Evolutionary conservation across 306 rosid species (phyloP), one percentile per base, ranked within the genome.

Genomic region (Pueraria montana): DNA sequence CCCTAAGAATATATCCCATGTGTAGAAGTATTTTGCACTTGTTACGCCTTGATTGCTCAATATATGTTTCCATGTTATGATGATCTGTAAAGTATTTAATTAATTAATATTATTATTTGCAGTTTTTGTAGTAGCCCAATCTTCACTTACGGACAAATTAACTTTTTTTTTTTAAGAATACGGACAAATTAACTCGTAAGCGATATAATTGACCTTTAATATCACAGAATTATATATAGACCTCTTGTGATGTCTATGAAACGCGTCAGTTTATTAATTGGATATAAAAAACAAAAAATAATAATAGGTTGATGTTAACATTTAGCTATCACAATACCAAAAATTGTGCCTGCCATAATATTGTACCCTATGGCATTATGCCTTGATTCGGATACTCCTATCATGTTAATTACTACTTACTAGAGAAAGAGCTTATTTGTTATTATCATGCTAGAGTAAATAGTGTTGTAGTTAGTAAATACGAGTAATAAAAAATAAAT

Each of bases 21-120:
- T 87, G 86, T 81, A 48, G 21, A 77, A 72, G 82, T 67, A 81
- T 50, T 84, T 59, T 81, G 84, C 90, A 87, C 80, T 74, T 73
- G 84, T 84, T 81, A 81, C 81, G 90, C 90, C 88, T 87, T 81
- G 82, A 87, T 84, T 87, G 86, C 73, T 78, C 80, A 81, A 81
- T 84, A 71, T 72, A 38, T 71, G 80, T 50, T 34, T 77, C 77
- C 88, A 81, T 82, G 86, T 82, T 82, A 85, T 63, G 64, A 69
- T 87, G 83, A 87, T 69, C 86, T 87, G 86, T 87, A 84, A 82
- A 84, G 90, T 11, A 73, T 20, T 74, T 82, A 34, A 62, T 79
- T 69, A 73, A 62, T 79, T 64, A 67, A 55, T 81, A 4, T 56
- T 81, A 4, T 56, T 70, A 67, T 80, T 80, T 56, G 78, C 48